A percentile compares a stretch with the other conserved stretches of the same genome.
phyloP scores from a whole-genome alignment of 768 basidiomycete genomes.

The Boletales sp. region DNA sequence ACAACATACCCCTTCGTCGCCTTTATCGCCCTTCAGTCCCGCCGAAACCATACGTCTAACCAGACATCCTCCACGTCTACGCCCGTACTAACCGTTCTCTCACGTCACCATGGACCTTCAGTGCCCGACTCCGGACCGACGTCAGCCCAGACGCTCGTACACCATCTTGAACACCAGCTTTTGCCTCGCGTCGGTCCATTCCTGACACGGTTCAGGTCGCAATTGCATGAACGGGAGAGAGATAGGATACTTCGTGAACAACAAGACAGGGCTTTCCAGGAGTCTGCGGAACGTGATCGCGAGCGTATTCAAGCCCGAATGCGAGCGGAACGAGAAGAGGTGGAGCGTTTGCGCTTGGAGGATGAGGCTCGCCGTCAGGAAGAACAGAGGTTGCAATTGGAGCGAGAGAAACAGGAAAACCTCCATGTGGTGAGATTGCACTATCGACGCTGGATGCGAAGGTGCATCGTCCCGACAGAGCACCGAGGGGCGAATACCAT shows the following conservation, averaged over 20 bases:
- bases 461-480: conserved; percentile 38
- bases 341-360: conserved; percentile 33
- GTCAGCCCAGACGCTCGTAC: conserved; percentile 55
- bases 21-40: conserved; percentile 85
- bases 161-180: conserved; percentile 67
- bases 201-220: conserved; percentile 57
- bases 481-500: conserved; percentile 28
- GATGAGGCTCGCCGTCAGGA: conserved; percentile 28
- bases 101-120: conserved; percentile 74
- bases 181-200: conserved; percentile 80
- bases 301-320: conserved; percentile 62
- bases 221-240: conserved; percentile 45
- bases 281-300: conserved; percentile 60
- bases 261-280: conserved; percentile 76
- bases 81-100: conserved; percentile 73
- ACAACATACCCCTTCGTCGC: conserved; percentile 93
- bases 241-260: conserved; percentile 69
- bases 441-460: conserved; percentile 62
- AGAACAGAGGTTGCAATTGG: conserved; percentile 34
- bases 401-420: conserved; percentile 34
- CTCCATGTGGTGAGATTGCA: conserved; percentile 38
- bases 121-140: conserved; percentile 52
- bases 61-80: conserved; percentile 34
- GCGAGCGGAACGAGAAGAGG: conserved; percentile 38
- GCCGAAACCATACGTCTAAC: conserved; percentile 37